Conservation (phyloP, 257 asterid species). For the Solanum medicagineum region DNA sequence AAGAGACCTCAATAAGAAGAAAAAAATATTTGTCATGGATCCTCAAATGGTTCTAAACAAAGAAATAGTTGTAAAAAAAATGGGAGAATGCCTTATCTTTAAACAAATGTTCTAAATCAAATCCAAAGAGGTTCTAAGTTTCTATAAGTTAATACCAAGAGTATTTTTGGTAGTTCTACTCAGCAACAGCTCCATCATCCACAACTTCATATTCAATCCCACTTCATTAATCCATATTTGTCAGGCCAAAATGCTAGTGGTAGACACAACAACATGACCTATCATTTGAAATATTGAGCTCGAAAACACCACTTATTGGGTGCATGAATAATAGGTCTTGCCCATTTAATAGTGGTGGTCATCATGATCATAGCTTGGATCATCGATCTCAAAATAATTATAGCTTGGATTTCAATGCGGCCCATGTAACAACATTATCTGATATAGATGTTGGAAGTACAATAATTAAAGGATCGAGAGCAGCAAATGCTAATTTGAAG, state of each 20-base stretch:
- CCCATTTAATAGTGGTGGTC: neutral
- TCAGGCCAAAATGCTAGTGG: neutral
- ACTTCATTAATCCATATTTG: neutral
- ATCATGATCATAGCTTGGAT: neutral
- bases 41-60: neutral
- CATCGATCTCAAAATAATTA: neutral
- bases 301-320: neutral
- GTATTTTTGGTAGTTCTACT: neutral
- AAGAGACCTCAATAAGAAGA: neutral
- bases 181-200: too few relatives aligned
- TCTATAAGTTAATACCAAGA: neutral
- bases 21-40: neutral
- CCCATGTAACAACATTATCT: neutral
- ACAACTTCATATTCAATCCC: neutral
- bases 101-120: neutral
- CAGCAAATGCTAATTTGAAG: neutral
- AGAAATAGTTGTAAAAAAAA: neutral
- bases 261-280: neutral
- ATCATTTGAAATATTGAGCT: neutral
- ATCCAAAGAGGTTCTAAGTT: neutral
- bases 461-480: neutral
- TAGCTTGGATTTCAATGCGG: neutral
- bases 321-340: neutral
- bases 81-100: neutral
- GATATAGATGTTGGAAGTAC: neutral